Conservation (phyloP, 345 rosid species). For the Clausena lansium region DNA sequence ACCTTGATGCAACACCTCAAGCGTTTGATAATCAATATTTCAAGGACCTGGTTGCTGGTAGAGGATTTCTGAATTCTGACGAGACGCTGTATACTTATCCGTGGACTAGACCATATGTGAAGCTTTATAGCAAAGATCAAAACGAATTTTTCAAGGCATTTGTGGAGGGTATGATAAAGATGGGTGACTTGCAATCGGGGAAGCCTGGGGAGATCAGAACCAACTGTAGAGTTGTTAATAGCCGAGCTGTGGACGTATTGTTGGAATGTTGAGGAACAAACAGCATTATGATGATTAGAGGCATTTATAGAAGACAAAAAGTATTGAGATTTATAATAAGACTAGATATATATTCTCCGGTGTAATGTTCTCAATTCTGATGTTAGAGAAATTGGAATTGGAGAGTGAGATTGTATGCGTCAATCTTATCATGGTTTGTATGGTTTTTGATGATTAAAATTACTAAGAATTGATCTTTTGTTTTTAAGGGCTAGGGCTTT, state of each 20-base stretch:
- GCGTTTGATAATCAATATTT: slow-evolving; percentile 77
- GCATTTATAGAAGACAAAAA: neutral
- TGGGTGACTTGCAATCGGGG: slow-evolving; percentile 82
- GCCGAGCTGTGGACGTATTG: slow-evolving; percentile 27
- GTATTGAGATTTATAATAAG: neutral
- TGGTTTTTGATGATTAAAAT: neutral
- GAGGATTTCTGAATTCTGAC: slow-evolving; percentile 91
- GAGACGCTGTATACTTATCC: slow-evolving; percentile 61
- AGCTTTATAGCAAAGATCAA: slow-evolving; percentile 48
- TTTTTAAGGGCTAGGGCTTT: too few relatives aligned
- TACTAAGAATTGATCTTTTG: neutral
- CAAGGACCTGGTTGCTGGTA: slow-evolving; percentile 75
- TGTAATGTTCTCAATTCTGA: neutral
- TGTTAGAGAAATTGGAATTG: slow-evolving; percentile 1
- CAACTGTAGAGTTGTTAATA: slow-evolving; percentile 64
- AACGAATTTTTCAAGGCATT: slow-evolving; percentile 60
- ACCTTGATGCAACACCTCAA: slow-evolving; percentile 68
- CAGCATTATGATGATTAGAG: neutral
- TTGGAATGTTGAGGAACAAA: slow-evolving; percentile 26
- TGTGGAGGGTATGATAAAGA: slow-evolving; percentile 71
- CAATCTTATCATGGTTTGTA: neutral
- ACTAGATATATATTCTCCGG: neutral
- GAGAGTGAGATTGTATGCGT: too few relatives aligned
- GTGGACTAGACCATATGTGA: slow-evolving; percentile 54
- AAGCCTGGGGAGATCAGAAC: slow-evolving; percentile 68